phyloP scores from a whole-genome alignment of 305 asterid species.

The Ilex paraguariensis region DNA sequence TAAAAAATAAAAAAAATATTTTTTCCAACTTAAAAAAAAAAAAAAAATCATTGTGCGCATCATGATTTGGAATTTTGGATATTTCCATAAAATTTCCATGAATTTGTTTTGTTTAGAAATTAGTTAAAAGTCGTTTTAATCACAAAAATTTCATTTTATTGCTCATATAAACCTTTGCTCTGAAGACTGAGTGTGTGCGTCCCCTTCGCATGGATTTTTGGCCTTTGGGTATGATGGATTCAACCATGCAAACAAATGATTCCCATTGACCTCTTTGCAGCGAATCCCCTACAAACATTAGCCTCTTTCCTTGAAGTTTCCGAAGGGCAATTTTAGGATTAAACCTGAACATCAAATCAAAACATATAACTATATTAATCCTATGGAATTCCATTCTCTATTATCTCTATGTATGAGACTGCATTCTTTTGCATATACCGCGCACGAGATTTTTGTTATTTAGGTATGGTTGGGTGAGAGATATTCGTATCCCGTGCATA shows the following conservation, averaged over 20 bases:
- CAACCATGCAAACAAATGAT: constrained; percentile 74
- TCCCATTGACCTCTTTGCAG: constrained; percentile 87
- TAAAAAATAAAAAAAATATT: no score
- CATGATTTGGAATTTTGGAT: no score
- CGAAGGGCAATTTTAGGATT: constrained; percentile 54
- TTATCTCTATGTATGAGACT: no score
- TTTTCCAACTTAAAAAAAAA: neutral
- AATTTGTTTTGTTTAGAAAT: no score
- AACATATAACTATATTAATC: neutral
- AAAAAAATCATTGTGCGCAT: neutral
- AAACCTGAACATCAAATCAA: constrained; percentile 36
- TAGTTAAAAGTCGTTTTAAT: no score
- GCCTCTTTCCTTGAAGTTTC: constrained; percentile 64
- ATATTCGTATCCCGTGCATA: no score
- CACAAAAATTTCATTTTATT: no score
- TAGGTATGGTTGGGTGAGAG: no score
- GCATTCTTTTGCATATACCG: no score
- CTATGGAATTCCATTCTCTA: neutral
- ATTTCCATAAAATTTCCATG: no score
- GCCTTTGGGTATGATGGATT: constrained; percentile 57
- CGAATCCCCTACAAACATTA: constrained; percentile 89
- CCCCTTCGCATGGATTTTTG: constrained; percentile 67
- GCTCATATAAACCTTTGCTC: constrained; percentile 43
- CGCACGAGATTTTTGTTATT: no score
- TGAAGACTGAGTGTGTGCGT: constrained; percentile 57